Evolutionary conservation across 2,329 filamentous ascomycete species (phyloP).

Genomic region (Trichoderma asperellum): DNA sequence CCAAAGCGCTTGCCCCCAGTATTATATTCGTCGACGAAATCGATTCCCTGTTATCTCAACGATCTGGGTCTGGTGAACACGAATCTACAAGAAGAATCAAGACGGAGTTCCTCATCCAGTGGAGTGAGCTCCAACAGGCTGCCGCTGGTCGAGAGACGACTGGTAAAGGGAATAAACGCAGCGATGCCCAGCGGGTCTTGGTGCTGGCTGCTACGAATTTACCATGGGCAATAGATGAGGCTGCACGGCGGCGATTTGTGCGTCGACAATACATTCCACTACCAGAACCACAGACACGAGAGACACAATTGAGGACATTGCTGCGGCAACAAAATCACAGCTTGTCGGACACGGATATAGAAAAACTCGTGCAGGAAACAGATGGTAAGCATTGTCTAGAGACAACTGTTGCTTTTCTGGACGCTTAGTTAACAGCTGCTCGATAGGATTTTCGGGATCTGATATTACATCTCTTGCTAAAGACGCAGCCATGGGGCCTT

Average conservation of each 20-base stretch:
- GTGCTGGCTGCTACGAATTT: slow-evolving; percentile 95
- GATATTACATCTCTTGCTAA: slow-evolving; percentile 97
- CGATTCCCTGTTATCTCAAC: slow-evolving; percentile 84
- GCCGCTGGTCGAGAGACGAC: slow-evolving; percentile 80
- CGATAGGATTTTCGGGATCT: slow-evolving; percentile 88
- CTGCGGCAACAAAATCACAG: slow-evolving; percentile 86
- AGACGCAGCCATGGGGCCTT: slow-evolving; percentile 95
- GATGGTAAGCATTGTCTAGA: slow-evolving; percentile 67
- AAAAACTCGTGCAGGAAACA: slow-evolving; percentile 74
- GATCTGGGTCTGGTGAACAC: slow-evolving; percentile 83
- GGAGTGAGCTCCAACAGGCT: slow-evolving; percentile 90
- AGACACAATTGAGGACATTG: slow-evolving; percentile 76
- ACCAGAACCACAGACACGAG: slow-evolving; percentile 81
- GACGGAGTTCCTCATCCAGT: slow-evolving; percentile 96
- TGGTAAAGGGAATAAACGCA: slow-evolving; percentile 68
- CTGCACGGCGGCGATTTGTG: slow-evolving; percentile 86
- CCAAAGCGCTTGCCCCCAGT: slow-evolving; percentile 84
- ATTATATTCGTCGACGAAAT: slow-evolving; percentile 99
- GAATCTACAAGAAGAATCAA: slow-evolving; percentile 94
- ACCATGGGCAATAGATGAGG: slow-evolving; percentile 97
- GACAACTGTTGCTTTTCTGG: neutral
- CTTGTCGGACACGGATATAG: slow-evolving; percentile 72
- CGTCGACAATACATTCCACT: slow-evolving; percentile 94
- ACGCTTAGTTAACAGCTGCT: neutral
- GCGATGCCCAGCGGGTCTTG: slow-evolving; percentile 85